phyloP scores from a whole-genome alignment of 2,329 filamentous ascomycete species.

The Exophiala phaeomuriformis region DNA sequence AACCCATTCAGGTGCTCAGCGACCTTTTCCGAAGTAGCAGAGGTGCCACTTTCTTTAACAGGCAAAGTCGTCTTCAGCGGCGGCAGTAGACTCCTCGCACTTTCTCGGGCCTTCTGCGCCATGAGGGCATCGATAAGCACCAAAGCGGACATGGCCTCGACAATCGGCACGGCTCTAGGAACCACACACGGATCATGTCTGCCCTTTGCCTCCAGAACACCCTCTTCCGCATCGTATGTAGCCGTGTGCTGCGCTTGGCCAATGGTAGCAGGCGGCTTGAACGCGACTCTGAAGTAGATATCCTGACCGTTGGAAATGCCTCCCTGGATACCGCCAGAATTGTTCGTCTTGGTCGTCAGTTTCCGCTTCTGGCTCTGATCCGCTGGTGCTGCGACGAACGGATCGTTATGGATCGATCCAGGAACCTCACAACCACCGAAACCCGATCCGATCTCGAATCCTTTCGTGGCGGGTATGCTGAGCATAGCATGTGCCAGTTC shows the following conservation, averaged over 20 bases:
- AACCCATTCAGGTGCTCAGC: conserved; percentile 15
- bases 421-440: conserved; percentile 80
- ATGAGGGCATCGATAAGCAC: conserved; percentile 81
- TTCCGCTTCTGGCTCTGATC: conserved; percentile 45
- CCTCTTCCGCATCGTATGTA: conserved; percentile 68
- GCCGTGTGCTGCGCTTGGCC: conserved; percentile 78
- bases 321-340: conserved; percentile 89
- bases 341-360: conserved; percentile 84
- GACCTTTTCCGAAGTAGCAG: conserved; percentile 17
- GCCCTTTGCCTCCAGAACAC: conserved; percentile 81
- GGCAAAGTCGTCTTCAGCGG: conserved; percentile 19
- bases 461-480: conserved; percentile 89
- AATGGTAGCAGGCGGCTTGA: conserved; percentile 94
- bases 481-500: conserved; percentile 89
- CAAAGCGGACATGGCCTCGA: conserved; percentile 81
- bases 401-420: conserved; percentile 86
- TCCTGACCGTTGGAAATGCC: conserved; percentile 89
- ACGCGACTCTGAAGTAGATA: conserved; percentile 90
- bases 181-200: conserved; percentile 92
- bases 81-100: conserved; percentile 31
- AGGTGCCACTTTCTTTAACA: conserved; percentile 20
- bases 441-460: conserved; percentile 89
- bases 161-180: conserved; percentile 64
- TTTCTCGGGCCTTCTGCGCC: conserved; percentile 63
- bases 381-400: conserved; percentile 59